Percentiles rank a stretch among this genome's conserved stretches.
These are phyloP conservation scores for Pseudisothecium myosuroides DNA, from an alignment of 225 moss, liverwort and hornwort genomes.

Conservation along the genomic window DNA sequence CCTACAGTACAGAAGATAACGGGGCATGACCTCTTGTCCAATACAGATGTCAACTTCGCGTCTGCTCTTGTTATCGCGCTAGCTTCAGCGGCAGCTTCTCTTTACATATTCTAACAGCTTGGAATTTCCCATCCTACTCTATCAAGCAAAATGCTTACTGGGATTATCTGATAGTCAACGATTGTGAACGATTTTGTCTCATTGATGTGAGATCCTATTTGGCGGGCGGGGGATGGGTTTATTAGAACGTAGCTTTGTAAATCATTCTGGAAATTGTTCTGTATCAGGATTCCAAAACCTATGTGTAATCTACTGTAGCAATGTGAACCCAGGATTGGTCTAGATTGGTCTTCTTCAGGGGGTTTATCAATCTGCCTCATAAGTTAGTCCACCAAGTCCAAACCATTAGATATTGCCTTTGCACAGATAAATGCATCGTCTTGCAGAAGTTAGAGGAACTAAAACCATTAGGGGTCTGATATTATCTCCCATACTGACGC, in stretches of 20 bases:
- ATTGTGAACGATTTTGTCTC: neutral
- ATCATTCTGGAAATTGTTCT: neutral
- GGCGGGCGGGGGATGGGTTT: neutral
- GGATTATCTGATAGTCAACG: neutral
- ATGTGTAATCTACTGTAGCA: neutral
- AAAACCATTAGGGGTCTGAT: neutral
- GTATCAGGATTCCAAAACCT: neutral
- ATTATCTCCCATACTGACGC: neutral
- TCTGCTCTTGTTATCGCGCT: constrained; percentile 62
- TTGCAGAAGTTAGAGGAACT: neutral
- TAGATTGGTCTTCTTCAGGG: neutral
- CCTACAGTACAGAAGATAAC: constrained; percentile 80
- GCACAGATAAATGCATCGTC: neutral
- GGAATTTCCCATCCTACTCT: neutral
- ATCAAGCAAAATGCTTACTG: neutral
- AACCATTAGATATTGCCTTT: neutral
- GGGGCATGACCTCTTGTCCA: constrained; percentile 63
- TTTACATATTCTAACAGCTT: constrained; percentile 42
- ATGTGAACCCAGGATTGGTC: neutral
- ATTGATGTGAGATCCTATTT: neutral
- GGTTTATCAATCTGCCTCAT: neutral
- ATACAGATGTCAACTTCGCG: constrained; percentile 73
- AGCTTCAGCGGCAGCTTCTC: constrained; percentile 62
- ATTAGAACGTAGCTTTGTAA: neutral
- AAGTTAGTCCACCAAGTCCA: neutral